Evolutionary conservation across 208 protist genomes (phyloP).

Genomic region (Blechomonas ayalai): DNA sequence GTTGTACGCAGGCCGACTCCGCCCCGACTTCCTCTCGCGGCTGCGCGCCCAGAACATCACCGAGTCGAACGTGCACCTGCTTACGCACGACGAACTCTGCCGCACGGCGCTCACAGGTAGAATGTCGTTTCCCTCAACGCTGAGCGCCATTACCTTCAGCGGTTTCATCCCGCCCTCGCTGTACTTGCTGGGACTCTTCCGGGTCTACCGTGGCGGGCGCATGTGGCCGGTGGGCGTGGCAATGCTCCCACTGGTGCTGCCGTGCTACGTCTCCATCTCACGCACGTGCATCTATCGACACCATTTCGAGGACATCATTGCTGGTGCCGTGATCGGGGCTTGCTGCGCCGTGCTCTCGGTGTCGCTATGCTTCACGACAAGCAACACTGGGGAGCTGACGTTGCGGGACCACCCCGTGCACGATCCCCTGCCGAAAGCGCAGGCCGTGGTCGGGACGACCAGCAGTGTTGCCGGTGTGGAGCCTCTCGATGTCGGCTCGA

Average conservation of each 20-base stretch:
- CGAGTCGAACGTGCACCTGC: not conserved
- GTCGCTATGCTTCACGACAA: too few relatives aligned
- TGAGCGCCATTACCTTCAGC: conserved; percentile 30
- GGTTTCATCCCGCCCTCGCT: conserved; percentile 23
- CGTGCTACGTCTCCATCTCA: conserved; percentile 32
- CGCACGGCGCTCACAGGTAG: conserved; percentile 13
- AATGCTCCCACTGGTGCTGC: conserved; percentile 23
- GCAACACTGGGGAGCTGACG: too few relatives aligned
- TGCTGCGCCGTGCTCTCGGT: too few relatives aligned
- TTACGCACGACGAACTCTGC: too few relatives aligned
- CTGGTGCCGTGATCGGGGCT: conserved; percentile 45
- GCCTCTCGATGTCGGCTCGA: too few relatives aligned
- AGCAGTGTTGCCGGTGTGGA: too few relatives aligned
- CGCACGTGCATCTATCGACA: conserved; percentile 57
- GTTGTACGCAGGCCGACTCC: conserved; percentile 52
- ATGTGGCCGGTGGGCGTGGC: conserved; percentile 7
- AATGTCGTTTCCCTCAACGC: conserved; percentile 38
- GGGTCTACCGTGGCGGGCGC: conserved; percentile 7
- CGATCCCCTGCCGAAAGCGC: too few relatives aligned
- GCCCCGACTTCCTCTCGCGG: conserved; percentile 52
- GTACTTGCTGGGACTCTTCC: conserved; percentile 12
- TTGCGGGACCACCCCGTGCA: conserved; percentile 24
- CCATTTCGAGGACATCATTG: conserved; percentile 54
- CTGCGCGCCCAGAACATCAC: conserved; percentile 14
- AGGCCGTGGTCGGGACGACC: too few relatives aligned